Evolutionary conservation across 176 grass and related monocot genomes (phyloP).

Genomic region (Microstegium vimineum): DNA sequence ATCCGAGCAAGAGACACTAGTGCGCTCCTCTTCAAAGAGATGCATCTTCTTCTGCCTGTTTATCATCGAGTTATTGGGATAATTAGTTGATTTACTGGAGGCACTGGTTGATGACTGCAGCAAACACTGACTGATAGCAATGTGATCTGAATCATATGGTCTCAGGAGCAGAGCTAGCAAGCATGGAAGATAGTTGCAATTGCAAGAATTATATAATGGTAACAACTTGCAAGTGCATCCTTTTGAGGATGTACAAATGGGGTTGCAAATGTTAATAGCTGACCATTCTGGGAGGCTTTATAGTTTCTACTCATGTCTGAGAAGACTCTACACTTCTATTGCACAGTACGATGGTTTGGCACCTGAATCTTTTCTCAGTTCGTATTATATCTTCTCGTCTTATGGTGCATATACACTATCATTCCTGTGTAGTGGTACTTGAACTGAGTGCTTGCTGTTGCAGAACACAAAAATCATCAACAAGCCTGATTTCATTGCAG

Average conservation of each 20-base stretch:
- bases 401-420: slow-evolving; percentile 5
- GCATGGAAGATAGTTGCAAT: not conserved
- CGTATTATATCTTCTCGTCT: slow-evolving; percentile 5
- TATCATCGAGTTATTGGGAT: not conserved
- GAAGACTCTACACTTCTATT: not conserved
- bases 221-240: not conserved
- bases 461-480: slow-evolving; percentile 27
- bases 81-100: not conserved
- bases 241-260: not conserved
- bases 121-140: not conserved
- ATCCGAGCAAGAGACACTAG: not conserved
- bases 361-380: not conserved
- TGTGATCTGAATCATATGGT: not conserved
- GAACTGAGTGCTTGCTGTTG: slow-evolving; percentile 23
- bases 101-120: no score
- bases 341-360: not conserved
- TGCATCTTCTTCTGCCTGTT: not conserved
- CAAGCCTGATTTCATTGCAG: slow-evolving; percentile 45
- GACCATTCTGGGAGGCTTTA: not conserved
- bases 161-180: not conserved
- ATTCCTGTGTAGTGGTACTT: slow-evolving; percentile 19
- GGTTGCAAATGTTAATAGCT: not conserved
- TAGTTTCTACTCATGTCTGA: not conserved
- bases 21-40: not conserved
- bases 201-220: not conserved